Evolutionary conservation across 352 stramenopile genomes (phyloP), one percentile per base, ranked within the genome.

Genomic region (Phytophthora pseudosyringae): DNA sequence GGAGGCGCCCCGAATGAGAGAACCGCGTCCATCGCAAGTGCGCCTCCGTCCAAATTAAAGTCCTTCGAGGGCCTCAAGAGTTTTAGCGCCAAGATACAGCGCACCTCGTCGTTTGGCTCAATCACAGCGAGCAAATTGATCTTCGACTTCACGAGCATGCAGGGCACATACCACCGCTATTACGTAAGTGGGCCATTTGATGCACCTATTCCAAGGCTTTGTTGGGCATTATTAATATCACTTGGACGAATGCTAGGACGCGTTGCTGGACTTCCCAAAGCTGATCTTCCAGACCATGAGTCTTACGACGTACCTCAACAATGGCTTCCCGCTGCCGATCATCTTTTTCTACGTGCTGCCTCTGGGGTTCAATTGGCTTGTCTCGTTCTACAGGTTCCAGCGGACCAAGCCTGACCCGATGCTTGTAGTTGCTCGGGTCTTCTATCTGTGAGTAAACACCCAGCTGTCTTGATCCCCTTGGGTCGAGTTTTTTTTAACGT

Each of bases 311-410:
- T 84, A 84, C 32, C 50, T 84, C 15, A 54, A 38, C 38, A 77
- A 79, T 15, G 75, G 78, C 1, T 86, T 82, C n/a, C 75, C 73
- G 11, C 57, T 80, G 1, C 52, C 69, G 0, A 59, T 82, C 18
- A 78, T 80, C 6, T 48, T 49, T 9, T 83, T 86, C 38, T 86
- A 80, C 44, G 64, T 66, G 18, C 50, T 63, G 5, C 47, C 73
- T 21, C 55, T 86, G 11, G 68, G 59, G 3, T 64, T 80, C 57
- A 83, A 86, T 51, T 83, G 67, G 63, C 33, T 76, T 13, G 68
- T 83, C 16, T 83, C 77, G 9, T 80, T 83, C 45, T 86, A 80
- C 48, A 67, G 77, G 9, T 86, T 83, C 43, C 66, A 82, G 48
- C 71, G 74, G n/a, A 70, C 55, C 9, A 65, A 46, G 5, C 52